Conservation (phyloP, 2,329 filamentous ascomycete species). For the Fusarium sp. region DNA sequence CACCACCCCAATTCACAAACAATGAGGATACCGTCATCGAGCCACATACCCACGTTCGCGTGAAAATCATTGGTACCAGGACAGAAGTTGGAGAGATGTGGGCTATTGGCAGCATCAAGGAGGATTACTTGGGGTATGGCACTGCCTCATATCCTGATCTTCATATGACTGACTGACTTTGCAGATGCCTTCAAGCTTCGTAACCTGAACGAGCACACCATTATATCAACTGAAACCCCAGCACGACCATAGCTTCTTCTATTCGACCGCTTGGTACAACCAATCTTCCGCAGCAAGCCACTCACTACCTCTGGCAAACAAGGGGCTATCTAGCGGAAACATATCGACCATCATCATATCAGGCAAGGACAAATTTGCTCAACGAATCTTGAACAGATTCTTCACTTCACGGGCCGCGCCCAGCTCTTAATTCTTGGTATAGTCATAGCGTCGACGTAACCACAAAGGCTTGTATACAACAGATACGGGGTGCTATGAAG, state of each 20-base stretch:
- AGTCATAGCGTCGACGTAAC: conserved; percentile 9
- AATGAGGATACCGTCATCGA: conserved; percentile 94
- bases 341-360: background rate
- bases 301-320: background rate
- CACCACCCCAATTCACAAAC: conserved; percentile 96
- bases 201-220: conserved; percentile 20
- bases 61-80: conserved; percentile 93
- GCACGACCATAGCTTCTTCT: conserved; percentile 22
- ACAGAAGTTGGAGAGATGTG: conserved; percentile 95
- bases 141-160: background rate
- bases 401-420: background rate
- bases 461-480: conserved; percentile 9
- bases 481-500: background rate
- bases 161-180: conserved; percentile 22
- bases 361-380: background rate
- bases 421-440: conserved; percentile 8
- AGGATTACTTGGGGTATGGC: conserved; percentile 73
- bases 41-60: conserved; percentile 88
- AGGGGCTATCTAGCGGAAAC: conserved; percentile 7
- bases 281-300: background rate
- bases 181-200: conserved; percentile 46
- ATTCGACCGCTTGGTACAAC: background rate
- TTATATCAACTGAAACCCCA: conserved; percentile 26
- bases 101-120: conserved; percentile 97
- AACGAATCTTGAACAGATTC: conserved; percentile 9